phyloP scores from a whole-genome alignment of 495 filamentous ascomycete species.

The Aspergillus leporis region DNA sequence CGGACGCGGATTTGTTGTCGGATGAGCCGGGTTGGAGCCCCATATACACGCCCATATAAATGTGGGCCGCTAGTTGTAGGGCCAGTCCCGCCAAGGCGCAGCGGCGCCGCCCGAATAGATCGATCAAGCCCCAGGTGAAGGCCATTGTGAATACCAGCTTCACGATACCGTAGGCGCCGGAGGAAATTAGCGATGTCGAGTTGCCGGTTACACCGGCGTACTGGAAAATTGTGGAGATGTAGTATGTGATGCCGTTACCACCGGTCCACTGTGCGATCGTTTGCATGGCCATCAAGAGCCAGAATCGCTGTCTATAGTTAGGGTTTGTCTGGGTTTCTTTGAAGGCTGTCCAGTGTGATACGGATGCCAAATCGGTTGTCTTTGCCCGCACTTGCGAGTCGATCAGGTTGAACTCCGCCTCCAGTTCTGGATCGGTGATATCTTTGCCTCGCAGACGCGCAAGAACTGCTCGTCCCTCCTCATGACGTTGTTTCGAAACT shows the following conservation, averaged over 20 bases:
- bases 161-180: slow-evolving; percentile 46
- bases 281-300: slow-evolving; percentile 47
- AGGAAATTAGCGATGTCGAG: slow-evolving; percentile 37
- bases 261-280: slow-evolving; percentile 49
- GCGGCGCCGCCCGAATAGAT: slow-evolving; percentile 42
- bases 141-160: slow-evolving; percentile 50
- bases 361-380: slow-evolving; percentile 26
- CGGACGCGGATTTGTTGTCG: slow-evolving; percentile 38
- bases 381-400: slow-evolving; percentile 32
- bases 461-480: slow-evolving; percentile 36
- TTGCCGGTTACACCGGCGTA: slow-evolving; percentile 38
- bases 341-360: slow-evolving; percentile 42
- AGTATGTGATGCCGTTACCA: slow-evolving; percentile 51
- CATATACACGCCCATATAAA: slow-evolving; percentile 47
- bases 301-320: slow-evolving; percentile 49
- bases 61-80: slow-evolving; percentile 42
- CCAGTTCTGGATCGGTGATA: slow-evolving; percentile 30
- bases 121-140: slow-evolving; percentile 48
- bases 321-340: slow-evolving; percentile 43
- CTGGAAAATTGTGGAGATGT: slow-evolving; percentile 44
- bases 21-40: slow-evolving; percentile 35
- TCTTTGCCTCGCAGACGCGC: slow-evolving; percentile 40
- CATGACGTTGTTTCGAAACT: slow-evolving; percentile 34
- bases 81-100: slow-evolving; percentile 38
- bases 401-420: slow-evolving; percentile 40